A percentile compares a stretch with the other conserved stretches of the same genome.
phyloP scores from a whole-genome alignment of 164 flowering plant genomes.

The Nelumbo lutea region DNA sequence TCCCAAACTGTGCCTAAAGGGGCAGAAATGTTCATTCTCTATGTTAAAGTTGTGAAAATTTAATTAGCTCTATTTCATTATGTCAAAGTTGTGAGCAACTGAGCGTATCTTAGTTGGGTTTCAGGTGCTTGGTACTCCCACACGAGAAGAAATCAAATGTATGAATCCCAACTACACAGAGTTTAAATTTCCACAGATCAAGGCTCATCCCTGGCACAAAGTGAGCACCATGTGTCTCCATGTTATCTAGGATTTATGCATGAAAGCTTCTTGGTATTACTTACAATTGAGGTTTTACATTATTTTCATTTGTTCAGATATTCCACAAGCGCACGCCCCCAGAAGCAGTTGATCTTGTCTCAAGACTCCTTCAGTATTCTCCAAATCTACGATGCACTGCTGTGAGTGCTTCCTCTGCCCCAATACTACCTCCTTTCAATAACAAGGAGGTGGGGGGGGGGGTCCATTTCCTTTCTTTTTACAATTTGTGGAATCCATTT shows the following conservation, averaged over 20 bases:
- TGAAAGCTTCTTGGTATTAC: neutral
- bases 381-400: constrained; percentile 63
- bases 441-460: neutral
- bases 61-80: too few species aligned
- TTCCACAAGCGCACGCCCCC: constrained; percentile 71
- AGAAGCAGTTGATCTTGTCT: constrained; percentile 71
- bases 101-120: neutral
- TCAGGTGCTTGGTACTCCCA: constrained; percentile 71
- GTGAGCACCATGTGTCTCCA: constrained; percentile 24
- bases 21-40: too few species aligned
- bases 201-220: constrained; percentile 76
- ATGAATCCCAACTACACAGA: constrained; percentile 80
- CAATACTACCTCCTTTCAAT: neutral
- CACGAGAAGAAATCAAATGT: constrained; percentile 78
- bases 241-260: neutral
- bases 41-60: too few species aligned
- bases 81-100: too few species aligned
- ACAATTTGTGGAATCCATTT: neutral
- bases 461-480: neutral
- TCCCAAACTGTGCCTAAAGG: too few species aligned
- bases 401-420: constrained; percentile 33
- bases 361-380: constrained; percentile 70
- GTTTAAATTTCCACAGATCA: constrained; percentile 64
- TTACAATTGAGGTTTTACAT: neutral
- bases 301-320: constrained; percentile 27